phyloP scores from a whole-genome alignment of 1,284 basidiomycete genomes.

The Leccinum variabile region DNA sequence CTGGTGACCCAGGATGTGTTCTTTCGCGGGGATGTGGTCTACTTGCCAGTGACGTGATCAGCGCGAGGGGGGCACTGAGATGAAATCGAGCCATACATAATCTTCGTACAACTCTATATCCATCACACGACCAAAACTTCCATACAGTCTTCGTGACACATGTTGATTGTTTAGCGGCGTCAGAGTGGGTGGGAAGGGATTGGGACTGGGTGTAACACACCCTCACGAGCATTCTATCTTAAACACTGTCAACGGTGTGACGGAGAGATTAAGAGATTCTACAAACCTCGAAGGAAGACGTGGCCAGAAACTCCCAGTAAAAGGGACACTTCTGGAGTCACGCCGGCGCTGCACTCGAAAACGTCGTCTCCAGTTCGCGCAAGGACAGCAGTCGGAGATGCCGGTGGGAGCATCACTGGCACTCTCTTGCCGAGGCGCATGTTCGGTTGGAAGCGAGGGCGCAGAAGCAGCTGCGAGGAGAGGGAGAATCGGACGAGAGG shows the following conservation, averaged over 20 bases:
- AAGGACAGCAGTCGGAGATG: conserved; percentile 59
- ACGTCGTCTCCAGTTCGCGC: conserved; percentile 51
- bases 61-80: not conserved
- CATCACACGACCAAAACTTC: conserved; percentile 81
- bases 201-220: conserved; percentile 61
- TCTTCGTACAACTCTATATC: conserved; percentile 77
- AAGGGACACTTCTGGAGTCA: conserved; percentile 37
- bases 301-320: conserved; percentile 40
- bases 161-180: conserved; percentile 62
- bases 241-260: conserved; percentile 6
- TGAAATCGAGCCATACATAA: conserved; percentile 50
- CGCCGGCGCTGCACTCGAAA: conserved; percentile 62
- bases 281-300: conserved; percentile 62
- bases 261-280: not conserved
- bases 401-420: conserved; percentile 37
- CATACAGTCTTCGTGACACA: conserved; percentile 68
- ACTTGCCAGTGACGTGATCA: conserved; percentile 15
- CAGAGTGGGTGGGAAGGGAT: conserved; percentile 54
- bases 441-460: conserved; percentile 13
- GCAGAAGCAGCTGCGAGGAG: conserved; percentile 20
- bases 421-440: conserved; percentile 5
- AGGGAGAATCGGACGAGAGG: conserved; percentile 26
- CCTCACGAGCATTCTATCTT: conserved; percentile 85
- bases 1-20: conserved; percentile 64
- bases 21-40: conserved; percentile 60